Conservation (phyloP, 495 filamentous ascomycete genomes). For the Evansstolkia leycettana region DNA sequence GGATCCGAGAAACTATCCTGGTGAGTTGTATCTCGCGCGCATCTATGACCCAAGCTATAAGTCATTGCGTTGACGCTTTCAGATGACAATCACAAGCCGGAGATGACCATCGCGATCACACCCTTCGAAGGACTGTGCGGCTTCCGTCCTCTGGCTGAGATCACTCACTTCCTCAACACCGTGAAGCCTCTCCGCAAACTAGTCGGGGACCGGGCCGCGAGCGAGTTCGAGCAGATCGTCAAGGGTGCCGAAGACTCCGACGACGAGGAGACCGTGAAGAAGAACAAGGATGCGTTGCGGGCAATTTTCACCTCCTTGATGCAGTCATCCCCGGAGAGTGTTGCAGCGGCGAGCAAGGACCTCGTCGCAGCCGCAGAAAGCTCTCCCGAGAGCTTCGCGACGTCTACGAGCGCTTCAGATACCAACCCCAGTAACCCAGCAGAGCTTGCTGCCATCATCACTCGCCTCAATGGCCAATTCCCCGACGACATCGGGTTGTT, state of each 20-base stretch:
- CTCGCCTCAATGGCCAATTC: slow-evolving; percentile 64
- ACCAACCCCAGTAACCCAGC: slow-evolving; percentile 25
- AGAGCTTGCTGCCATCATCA: slow-evolving; percentile 64
- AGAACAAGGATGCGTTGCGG: slow-evolving; percentile 74
- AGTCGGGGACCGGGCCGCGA: slow-evolving; percentile 55
- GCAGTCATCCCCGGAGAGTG: slow-evolving; percentile 52
- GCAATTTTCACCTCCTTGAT: slow-evolving; percentile 65
- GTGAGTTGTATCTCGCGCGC: slow-evolving; percentile 17
- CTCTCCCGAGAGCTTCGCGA: slow-evolving; percentile 28
- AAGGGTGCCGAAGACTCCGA: slow-evolving; percentile 51
- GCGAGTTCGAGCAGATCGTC: slow-evolving; percentile 56
- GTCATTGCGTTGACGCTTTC: background rate
- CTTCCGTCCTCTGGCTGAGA: slow-evolving; percentile 79
- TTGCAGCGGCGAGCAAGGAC: slow-evolving; percentile 50
- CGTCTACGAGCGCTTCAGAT: slow-evolving; percentile 18
- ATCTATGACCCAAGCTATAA: too few species aligned
- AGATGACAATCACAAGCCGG: slow-evolving; percentile 99
- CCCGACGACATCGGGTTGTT: slow-evolving; percentile 68
- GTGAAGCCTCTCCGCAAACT: slow-evolving; percentile 63
- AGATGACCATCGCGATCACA: slow-evolving; percentile 97
- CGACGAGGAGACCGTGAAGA: slow-evolving; percentile 20
- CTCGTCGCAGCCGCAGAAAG: slow-evolving; percentile 60
- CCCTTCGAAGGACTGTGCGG: slow-evolving; percentile 93
- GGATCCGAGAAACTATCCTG: slow-evolving; percentile 89
- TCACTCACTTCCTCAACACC: slow-evolving; percentile 69